Conservation (phyloP, 306 rosid genomes). For the Prunus fruticosa region DNA sequence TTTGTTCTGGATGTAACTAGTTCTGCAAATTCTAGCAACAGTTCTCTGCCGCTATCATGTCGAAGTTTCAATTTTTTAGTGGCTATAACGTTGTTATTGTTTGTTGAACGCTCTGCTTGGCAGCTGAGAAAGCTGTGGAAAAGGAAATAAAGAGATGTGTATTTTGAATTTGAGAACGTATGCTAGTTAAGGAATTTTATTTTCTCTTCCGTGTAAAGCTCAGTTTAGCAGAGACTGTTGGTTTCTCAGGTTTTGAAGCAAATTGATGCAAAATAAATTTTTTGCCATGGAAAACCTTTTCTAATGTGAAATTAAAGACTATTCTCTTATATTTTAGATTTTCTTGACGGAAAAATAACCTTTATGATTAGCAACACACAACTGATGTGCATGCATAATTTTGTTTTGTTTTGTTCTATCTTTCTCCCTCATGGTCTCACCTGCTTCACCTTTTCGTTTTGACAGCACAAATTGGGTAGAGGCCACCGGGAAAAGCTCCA, state of each 20-base stretch:
- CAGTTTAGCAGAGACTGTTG: background rate
- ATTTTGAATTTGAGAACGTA: background rate
- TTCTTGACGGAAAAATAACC: background rate
- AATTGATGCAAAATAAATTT: background rate
- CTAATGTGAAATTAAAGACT: background rate
- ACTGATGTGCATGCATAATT: background rate
- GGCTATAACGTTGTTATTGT: background rate
- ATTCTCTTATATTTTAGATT: background rate
- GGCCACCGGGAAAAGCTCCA: constrained; percentile 95
- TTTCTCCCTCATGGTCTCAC: background rate
- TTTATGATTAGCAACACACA: background rate
- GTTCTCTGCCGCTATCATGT: background rate
- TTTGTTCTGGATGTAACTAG: background rate
- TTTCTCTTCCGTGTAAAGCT: background rate
- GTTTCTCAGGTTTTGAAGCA: background rate
- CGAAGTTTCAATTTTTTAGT: background rate
- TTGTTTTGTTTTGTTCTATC: background rate
- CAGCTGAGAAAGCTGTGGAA: background rate
- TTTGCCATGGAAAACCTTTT: background rate
- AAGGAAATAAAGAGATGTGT: background rate
- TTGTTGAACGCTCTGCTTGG: background rate
- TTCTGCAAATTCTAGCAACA: background rate
- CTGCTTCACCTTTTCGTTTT: constrained; percentile 1
- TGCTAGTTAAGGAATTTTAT: background rate
- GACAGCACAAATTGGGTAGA: constrained; percentile 86